These are phyloP conservation scores for Primulina eburnea DNA, from an alignment of 257 asterid genomes.

Conservation along the genomic window DNA sequence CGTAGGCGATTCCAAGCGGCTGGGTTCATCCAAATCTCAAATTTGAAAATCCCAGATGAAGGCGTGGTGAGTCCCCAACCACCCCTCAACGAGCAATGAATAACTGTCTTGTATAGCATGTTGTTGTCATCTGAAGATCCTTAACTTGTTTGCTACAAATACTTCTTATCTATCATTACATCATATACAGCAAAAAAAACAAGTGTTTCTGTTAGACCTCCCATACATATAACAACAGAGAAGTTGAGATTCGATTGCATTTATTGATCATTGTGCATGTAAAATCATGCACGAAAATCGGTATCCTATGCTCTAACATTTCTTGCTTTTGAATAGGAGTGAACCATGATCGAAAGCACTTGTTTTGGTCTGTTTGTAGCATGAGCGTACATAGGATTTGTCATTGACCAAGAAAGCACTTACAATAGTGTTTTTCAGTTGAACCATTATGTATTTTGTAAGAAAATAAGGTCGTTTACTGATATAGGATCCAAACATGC, in stretches of 20 bases:
- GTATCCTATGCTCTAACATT: not conserved
- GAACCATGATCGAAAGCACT: too few relatives aligned
- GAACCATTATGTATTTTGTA: too few relatives aligned
- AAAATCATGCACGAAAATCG: not conserved
- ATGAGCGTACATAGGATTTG: too few relatives aligned
- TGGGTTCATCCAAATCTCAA: constrained; percentile 40
- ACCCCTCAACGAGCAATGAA: not conserved
- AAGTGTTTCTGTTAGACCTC: constrained; percentile 7
- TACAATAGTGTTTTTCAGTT: too few relatives aligned
- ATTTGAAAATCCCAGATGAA: constrained; percentile 84
- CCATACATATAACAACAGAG: constrained; percentile 2
- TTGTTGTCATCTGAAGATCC: not conserved
- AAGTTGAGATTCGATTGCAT: not conserved
- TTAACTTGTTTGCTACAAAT: not conserved
- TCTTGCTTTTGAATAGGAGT: constrained; percentile 1
- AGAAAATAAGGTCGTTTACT: too few relatives aligned
- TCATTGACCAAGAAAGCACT: too few relatives aligned
- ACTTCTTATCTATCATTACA: not conserved
- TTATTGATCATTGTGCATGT: not conserved
- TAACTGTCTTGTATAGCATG: not conserved
- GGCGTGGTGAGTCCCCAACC: constrained; percentile 63
- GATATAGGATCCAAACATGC: too few relatives aligned
- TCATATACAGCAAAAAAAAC: too few relatives aligned
- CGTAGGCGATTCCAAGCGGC: constrained; percentile 70
- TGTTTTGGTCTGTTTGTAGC: too few relatives aligned